Percentiles rank a stretch among this genome's conserved stretches.
These are phyloP conservation scores for Cephaloascus albidus DNA, from an alignment of 805 yeast genomes.

Conservation along the genomic window DNA sequence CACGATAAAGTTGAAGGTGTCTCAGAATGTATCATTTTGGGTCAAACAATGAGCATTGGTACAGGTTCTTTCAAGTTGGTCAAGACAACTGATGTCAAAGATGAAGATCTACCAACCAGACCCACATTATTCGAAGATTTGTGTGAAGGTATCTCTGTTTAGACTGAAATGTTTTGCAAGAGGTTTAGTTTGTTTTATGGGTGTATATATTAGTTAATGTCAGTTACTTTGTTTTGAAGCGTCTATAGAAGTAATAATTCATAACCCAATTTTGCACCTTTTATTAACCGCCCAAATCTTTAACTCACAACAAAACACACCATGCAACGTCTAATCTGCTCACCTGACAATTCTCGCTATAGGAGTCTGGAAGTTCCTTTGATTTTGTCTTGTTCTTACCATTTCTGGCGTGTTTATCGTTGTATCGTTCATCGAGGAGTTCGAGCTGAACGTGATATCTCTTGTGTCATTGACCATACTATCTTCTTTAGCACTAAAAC, in stretches of 20 bases:
- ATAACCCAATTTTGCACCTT: too few relatives aligned
- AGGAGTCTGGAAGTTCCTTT: background rate
- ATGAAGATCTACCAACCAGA: conserved; percentile 29
- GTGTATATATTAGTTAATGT: background rate
- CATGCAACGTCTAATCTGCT: background rate
- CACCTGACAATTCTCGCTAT: background rate
- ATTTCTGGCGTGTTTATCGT: background rate
- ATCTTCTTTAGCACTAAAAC: background rate
- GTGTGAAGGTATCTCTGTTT: conserved; percentile 10
- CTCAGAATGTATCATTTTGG: conserved; percentile 92
- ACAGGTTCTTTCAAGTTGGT: conserved; percentile 93
- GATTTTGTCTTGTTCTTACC: background rate
- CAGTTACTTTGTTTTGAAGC: too few relatives aligned
- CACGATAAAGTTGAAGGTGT: conserved; percentile 95
- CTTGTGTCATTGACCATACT: background rate
- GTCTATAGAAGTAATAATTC: too few relatives aligned
- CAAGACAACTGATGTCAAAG: conserved; percentile 39
- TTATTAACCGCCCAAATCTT: too few relatives aligned
- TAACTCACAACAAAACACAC: too few relatives aligned
- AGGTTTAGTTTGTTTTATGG: background rate
- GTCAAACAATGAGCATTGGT: conserved; percentile 96
- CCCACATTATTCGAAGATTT: conserved; percentile 39
- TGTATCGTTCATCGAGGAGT: background rate
- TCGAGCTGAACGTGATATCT: background rate
- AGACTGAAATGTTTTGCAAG: too few relatives aligned